Evolutionary conservation across 768 basidiomycete species (phyloP).

Genomic region (button mushroom (Agaricus bisporus)): DNA sequence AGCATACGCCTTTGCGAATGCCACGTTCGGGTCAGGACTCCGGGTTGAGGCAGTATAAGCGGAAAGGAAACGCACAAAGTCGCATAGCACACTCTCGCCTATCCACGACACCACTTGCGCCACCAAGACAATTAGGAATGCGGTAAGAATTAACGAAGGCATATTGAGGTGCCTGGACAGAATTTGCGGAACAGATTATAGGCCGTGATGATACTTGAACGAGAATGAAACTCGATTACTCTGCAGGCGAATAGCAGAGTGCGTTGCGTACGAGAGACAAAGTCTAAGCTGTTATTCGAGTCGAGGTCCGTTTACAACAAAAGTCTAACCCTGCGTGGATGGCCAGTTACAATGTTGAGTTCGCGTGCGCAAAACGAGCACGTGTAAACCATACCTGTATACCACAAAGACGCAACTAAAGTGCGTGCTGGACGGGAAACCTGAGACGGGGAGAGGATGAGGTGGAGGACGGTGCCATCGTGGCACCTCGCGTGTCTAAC

Average conservation of each 20-base stretch:
- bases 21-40: slow-evolving; percentile 2
- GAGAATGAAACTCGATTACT: neutral
- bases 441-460: neutral
- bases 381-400: neutral
- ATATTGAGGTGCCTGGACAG: slow-evolving; percentile 27
- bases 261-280: neutral
- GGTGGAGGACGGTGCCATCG: slow-evolving; percentile 1
- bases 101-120: slow-evolving; percentile 87
- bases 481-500: slow-evolving; percentile 4
- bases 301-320: neutral
- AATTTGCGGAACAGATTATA: too few relatives aligned
- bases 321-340: neutral
- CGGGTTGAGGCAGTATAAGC: neutral
- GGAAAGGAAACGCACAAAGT: slow-evolving; percentile 50
- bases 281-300: neutral
- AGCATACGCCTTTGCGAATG: slow-evolving; percentile 53
- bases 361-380: neutral
- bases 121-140: slow-evolving; percentile 76
- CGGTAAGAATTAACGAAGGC: slow-evolving; percentile 68
- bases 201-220: neutral
- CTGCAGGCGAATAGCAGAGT: neutral
- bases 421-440: neutral
- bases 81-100: slow-evolving; percentile 77
- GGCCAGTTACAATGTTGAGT: neutral
- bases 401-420: neutral